phyloP scores from a whole-genome alignment of 2,329 filamentous ascomycete genomes.

The Cercospora brassicicola region DNA sequence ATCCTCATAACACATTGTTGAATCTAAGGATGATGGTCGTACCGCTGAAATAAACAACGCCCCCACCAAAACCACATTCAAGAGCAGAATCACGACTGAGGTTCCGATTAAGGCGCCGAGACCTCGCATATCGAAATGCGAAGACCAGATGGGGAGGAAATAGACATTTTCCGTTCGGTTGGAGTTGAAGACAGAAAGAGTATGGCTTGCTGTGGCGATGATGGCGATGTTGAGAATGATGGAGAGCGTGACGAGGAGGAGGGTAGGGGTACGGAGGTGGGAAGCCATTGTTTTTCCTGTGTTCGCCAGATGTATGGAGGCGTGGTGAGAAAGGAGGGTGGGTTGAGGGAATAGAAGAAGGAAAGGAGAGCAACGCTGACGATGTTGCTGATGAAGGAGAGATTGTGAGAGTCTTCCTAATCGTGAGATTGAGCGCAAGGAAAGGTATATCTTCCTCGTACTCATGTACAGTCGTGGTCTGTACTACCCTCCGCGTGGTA shows the following conservation, averaged over 20 bases:
- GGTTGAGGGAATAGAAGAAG: too few species aligned
- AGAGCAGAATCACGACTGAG: slow-evolving; percentile 40
- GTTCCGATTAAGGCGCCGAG: slow-evolving; percentile 46
- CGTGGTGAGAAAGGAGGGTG: too few species aligned
- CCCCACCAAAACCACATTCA: slow-evolving; percentile 41
- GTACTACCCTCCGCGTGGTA: not conserved
- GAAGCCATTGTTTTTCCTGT: too few species aligned
- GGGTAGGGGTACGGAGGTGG: slow-evolving; percentile 29
- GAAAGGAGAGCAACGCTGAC: too few species aligned
- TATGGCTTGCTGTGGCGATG: slow-evolving; percentile 46
- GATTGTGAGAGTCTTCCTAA: too few species aligned
- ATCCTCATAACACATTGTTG: too few species aligned
- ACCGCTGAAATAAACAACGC: slow-evolving; percentile 39
- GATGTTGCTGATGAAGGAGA: too few species aligned
- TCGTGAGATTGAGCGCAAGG: too few species aligned
- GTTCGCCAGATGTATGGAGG: too few species aligned
- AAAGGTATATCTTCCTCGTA: too few species aligned
- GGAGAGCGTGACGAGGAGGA: slow-evolving; percentile 33
- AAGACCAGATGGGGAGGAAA: slow-evolving; percentile 52
- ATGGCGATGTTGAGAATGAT: slow-evolving; percentile 45
- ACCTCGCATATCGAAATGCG: slow-evolving; percentile 49
- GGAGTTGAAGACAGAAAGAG: slow-evolving; percentile 46
- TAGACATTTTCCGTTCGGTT: slow-evolving; percentile 48
- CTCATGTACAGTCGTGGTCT: too few species aligned
- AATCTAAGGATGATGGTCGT: too few species aligned